Percentiles rank a stretch among this genome's conserved stretches.
phyloP scores from a whole-genome alignment of 129 eudicot genomes.

The Tanacetum coccineum region DNA sequence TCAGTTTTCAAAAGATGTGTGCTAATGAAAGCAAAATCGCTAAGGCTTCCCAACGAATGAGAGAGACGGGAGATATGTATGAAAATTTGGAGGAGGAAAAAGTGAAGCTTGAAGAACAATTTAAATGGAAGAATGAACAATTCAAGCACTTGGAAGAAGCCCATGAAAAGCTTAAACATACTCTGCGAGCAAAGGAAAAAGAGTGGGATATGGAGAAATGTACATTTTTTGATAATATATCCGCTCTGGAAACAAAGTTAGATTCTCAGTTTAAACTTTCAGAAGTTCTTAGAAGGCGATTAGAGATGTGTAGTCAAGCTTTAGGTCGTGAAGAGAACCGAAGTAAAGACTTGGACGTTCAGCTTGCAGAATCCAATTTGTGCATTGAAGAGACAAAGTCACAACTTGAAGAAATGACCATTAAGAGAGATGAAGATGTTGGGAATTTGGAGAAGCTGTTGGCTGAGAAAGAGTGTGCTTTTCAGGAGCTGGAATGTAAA shows the following conservation, averaged over 20 bases:
- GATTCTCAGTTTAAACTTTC: conserved; percentile 61
- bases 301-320: conserved; percentile 67
- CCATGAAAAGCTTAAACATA: conserved; percentile 49
- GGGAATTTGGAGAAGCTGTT: too few species aligned
- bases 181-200: conserved; percentile 34
- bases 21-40: conserved; percentile 43
- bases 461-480: conserved; percentile 41
- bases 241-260: conserved; percentile 47
- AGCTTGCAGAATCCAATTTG: conserved; percentile 39
- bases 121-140: conserved; percentile 82
- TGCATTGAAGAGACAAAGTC: conserved; percentile 35
- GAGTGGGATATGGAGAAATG: conserved; percentile 80
- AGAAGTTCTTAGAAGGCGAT: conserved; percentile 48
- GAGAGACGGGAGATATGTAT: conserved; percentile 46
- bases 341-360: conserved; percentile 49
- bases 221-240: conserved; percentile 52
- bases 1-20: conserved; percentile 46
- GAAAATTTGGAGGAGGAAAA: conserved; percentile 53
- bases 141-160: conserved; percentile 76
- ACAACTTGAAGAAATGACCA: conserved; percentile 39
- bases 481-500: conserved; percentile 56
- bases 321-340: conserved; percentile 62
- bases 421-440: conserved; percentile 36
- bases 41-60: conserved; percentile 43
- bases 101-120: conserved; percentile 53